Evolutionary conservation across 139 green algal genomes (phyloP).

Genomic region (Chlamydomonas sphaeroides): DNA sequence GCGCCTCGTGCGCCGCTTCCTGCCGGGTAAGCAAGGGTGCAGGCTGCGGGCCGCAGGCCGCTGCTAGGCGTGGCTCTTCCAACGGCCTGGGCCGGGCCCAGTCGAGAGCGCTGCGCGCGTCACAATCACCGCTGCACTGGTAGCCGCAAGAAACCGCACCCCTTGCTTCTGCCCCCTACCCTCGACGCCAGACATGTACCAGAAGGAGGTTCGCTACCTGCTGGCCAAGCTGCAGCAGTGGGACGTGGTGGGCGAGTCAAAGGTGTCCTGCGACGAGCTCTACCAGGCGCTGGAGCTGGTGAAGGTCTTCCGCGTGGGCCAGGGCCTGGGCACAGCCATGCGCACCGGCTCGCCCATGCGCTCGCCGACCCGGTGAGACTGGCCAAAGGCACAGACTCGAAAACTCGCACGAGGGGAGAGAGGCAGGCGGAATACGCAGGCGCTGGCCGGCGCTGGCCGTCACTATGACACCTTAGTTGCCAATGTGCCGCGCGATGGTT

Average conservation of each 20-base stretch:
- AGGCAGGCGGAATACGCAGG: no score
- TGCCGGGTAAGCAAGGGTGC: constrained; percentile 36
- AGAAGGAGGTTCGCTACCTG: constrained; percentile 60
- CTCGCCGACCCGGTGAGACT: constrained; percentile 29
- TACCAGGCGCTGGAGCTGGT: constrained; percentile 54
- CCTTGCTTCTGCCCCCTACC: no score
- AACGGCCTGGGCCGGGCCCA: no score
- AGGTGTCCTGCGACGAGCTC: constrained; percentile 39
- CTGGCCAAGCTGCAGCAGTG: constrained; percentile 61
- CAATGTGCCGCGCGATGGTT: no score
- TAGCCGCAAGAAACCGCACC: no score
- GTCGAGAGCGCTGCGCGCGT: no score
- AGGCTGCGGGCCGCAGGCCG: background rate
- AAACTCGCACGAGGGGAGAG: no score
- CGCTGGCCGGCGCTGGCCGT: no score
- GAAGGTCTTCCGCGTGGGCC: constrained; percentile 48
- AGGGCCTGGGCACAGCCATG: constrained; percentile 33
- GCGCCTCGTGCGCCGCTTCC: constrained; percentile 40
- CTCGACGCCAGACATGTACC: constrained; percentile 60
- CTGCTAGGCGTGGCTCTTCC: no score
- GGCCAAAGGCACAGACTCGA: no score
- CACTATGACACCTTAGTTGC: no score
- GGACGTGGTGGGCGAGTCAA: constrained; percentile 52
- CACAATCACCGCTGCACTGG: no score
- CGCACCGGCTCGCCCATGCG: constrained; percentile 25